These are phyloP conservation scores for Trametes cubensis DNA, from an alignment of 768 basidiomycete genomes.

Conservation along the genomic window DNA sequence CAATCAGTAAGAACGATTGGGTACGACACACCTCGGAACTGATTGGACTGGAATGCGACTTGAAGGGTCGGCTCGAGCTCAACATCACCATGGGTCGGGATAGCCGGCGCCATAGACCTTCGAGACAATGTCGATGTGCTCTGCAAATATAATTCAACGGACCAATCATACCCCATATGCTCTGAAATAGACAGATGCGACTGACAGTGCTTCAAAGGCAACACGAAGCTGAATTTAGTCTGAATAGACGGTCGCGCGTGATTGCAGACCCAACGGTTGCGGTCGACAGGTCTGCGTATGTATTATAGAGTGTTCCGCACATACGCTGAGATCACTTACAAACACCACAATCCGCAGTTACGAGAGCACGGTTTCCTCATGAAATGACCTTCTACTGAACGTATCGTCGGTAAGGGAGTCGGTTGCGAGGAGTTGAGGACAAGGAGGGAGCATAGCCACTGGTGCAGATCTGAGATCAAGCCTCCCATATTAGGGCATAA, in stretches of 20 bases:
- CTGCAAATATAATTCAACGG: not conserved
- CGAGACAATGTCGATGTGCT: not conserved
- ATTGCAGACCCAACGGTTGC: not conserved
- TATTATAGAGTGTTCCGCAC: no score
- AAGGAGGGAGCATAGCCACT: conserved; percentile 16
- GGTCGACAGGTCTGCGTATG: no score
- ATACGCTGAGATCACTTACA: no score
- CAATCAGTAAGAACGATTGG: no score
- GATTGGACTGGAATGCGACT: no score
- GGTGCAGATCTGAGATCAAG: conserved; percentile 14
- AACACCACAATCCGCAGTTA: no score
- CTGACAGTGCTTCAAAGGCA: not conserved
- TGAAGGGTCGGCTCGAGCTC: no score
- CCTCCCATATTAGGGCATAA: not conserved
- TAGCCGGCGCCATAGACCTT: no score
- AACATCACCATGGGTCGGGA: no score
- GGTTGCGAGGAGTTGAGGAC: not conserved
- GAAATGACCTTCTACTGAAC: no score
- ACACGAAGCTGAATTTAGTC: not conserved
- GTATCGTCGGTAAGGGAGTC: not conserved
- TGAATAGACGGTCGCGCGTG: not conserved
- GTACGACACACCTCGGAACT: no score
- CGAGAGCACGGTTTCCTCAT: no score
- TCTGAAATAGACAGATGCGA: not conserved
- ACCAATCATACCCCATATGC: not conserved